Percentiles rank a stretch among this genome's conserved stretches.
phyloP scores from a whole-genome alignment of 2,329 filamentous ascomycete species.

The Sclerotiophoma versabilis region DNA sequence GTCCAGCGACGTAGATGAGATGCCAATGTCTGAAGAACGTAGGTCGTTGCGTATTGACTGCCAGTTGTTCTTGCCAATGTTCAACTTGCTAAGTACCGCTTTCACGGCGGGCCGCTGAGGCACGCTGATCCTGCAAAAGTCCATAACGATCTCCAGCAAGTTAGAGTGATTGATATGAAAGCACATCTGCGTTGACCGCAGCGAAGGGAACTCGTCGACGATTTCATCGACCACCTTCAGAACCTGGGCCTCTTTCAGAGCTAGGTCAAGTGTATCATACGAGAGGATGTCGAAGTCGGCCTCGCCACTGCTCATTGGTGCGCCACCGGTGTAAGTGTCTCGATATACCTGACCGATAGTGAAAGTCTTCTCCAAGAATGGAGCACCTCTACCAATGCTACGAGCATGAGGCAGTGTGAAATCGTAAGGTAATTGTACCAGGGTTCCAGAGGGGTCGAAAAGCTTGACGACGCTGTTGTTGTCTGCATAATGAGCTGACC shows the following conservation, averaged over 20 bases:
- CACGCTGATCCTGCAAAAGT: conserved; percentile 80
- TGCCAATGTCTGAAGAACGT: conserved; percentile 78
- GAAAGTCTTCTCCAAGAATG: conserved; percentile 76
- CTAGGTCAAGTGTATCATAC: conserved; percentile 77
- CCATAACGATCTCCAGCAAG: conserved; percentile 85
- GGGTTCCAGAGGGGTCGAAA: conserved; percentile 82
- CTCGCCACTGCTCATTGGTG: conserved; percentile 83
- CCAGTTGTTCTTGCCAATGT: conserved; percentile 82
- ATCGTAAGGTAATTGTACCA: conserved; percentile 93
- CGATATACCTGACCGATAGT: conserved; percentile 89
- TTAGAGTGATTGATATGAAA: conserved; percentile 91
- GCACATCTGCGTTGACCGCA: conserved; percentile 77
- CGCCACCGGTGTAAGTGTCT: conserved; percentile 77
- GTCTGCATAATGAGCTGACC: conserved; percentile 76
- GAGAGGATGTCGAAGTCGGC: conserved; percentile 98
- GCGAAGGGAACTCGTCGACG: conserved; percentile 77
- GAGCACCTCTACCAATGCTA: conserved; percentile 74
- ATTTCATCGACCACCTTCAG: conserved; percentile 96
- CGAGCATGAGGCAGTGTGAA: conserved; percentile 88
- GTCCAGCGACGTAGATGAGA: conserved; percentile 88
- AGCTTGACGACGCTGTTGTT: conserved; percentile 78
- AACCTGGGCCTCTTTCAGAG: conserved; percentile 90
- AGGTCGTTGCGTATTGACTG: conserved; percentile 83
- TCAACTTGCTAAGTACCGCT: conserved; percentile 84
- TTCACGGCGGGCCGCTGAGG: conserved; percentile 75